These are phyloP conservation scores for Zymoseptoria ardabiliae DNA, from an alignment of 2,329 filamentous ascomycete species.

Conservation along the genomic window DNA sequence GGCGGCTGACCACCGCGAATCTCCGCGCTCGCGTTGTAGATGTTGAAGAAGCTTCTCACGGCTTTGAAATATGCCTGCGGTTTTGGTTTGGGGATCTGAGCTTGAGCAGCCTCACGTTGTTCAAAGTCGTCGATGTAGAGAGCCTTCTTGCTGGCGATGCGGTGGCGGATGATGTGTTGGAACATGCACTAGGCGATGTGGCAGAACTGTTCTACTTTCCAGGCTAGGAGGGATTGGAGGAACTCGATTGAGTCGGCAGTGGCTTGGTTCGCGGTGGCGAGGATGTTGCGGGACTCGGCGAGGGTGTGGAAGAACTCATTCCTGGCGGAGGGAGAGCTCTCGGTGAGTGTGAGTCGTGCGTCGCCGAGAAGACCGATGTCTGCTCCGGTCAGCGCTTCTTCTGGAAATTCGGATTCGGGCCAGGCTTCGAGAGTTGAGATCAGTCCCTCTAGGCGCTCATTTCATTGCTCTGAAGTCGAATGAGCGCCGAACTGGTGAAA, in stretches of 20 bases:
- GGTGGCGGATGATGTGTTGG: neutral
- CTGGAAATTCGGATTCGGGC: neutral
- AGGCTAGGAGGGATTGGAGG: neutral
- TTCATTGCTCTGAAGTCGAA: neutral
- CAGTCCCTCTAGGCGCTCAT: neutral
- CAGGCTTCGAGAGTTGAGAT: neutral
- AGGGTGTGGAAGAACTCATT: neutral
- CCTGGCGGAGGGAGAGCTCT: neutral
- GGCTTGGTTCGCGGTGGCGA: neutral
- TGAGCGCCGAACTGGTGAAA: neutral
- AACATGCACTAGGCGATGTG: neutral
- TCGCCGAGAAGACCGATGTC: neutral
- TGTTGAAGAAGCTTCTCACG: neutral
- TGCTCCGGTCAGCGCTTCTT: neutral
- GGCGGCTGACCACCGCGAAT: neutral
- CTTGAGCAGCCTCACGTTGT: neutral
- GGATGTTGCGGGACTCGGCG: neutral
- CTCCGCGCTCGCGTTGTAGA: neutral
- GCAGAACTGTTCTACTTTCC: neutral
- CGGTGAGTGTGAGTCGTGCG: neutral
- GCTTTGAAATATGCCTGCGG: neutral
- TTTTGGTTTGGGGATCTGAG: neutral
- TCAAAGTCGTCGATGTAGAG: neutral
- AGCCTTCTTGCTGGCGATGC: neutral
- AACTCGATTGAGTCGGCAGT: neutral